These are phyloP conservation scores for Rubus parviflorus DNA, from an alignment of 306 rosid species.

Conservation along the genomic window DNA sequence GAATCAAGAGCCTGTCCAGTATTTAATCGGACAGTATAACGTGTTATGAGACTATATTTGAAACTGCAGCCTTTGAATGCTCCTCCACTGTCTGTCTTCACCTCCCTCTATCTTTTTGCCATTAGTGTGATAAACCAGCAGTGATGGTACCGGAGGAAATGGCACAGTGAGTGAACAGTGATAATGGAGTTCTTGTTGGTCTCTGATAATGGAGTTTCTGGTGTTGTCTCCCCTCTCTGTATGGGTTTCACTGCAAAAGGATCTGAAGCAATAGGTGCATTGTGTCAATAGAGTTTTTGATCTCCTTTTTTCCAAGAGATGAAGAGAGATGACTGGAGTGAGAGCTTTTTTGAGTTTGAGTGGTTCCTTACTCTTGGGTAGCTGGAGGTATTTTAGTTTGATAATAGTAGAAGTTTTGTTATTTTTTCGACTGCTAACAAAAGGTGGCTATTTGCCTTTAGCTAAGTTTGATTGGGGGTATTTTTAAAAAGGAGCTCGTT, in stretches of 20 bases:
- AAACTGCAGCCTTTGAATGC: neutral
- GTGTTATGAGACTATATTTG: neutral
- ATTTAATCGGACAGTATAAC: neutral
- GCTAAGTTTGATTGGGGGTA: neutral
- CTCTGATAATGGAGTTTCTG: neutral
- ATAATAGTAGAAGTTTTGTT: neutral
- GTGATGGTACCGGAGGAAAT: neutral
- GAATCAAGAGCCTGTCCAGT: neutral
- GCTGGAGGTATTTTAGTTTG: neutral
- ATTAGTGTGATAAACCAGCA: neutral
- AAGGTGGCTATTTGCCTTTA: neutral
- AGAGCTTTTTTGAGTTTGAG: neutral
- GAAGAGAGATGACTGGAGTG: neutral
- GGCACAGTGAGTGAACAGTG: neutral
- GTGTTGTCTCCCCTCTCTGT: too few relatives aligned
- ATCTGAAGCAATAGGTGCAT: neutral
- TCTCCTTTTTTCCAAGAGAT: neutral
- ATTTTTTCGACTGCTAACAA: neutral
- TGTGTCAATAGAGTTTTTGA: neutral
- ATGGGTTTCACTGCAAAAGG: neutral
- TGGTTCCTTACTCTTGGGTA: neutral
- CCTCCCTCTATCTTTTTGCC: neutral
- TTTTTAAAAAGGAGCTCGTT: neutral
- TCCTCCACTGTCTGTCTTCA: neutral
- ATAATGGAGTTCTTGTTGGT: neutral